These are phyloP conservation scores for Podila minutissima DNA, from an alignment of 192 early-diverging fungal species.

Conservation along the genomic window DNA sequence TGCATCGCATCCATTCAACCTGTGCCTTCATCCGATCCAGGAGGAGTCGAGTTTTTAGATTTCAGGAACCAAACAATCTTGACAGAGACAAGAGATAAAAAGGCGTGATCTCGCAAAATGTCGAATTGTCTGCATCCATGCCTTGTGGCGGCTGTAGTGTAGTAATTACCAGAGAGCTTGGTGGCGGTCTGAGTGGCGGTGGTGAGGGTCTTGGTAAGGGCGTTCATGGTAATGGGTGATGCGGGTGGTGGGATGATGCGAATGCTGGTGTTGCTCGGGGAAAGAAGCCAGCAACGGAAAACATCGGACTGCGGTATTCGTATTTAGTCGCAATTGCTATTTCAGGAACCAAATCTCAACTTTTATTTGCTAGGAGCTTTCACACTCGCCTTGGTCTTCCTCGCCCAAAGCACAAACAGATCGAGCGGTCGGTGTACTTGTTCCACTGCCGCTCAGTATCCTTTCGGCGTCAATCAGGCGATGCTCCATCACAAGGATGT, in stretches of 20 bases:
- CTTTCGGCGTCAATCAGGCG: constrained; percentile 38
- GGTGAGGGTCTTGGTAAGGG: constrained; percentile 3
- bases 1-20: no score
- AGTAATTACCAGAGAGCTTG: constrained; percentile 1
- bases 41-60: no score
- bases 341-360: neutral
- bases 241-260: neutral
- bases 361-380: neutral
- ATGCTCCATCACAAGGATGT: constrained; percentile 65
- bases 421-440: constrained; percentile 5
- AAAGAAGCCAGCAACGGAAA: no score
- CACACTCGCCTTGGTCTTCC: neutral
- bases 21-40: no score
- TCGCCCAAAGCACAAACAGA: neutral
- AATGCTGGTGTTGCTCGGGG: no score
- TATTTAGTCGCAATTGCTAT: neutral
- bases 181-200: constrained; percentile 3
- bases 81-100: no score
- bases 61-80: no score
- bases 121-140: neutral
- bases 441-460: constrained; percentile 37
- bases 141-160: no score
- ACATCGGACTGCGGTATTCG: neutral
- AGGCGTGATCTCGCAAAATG: neutral
- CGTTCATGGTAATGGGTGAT: neutral